A percentile compares a stretch with the other conserved stretches of the same genome.
Evolutionary conservation across 257 asterid species (phyloP).

Genomic region (Solanum commersonii): DNA sequence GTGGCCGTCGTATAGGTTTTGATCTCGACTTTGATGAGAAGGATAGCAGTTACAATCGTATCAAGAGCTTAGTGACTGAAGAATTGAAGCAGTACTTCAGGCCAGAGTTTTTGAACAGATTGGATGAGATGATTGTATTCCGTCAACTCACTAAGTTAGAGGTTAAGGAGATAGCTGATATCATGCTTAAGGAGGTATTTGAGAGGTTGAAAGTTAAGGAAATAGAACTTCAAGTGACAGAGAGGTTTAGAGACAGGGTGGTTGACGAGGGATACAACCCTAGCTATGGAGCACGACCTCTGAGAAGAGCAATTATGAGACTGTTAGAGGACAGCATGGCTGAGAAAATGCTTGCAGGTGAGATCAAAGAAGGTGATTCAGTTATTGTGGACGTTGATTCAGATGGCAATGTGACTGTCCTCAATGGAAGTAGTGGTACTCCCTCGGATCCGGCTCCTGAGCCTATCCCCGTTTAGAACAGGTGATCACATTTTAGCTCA

Average conservation of each 20-base stretch:
- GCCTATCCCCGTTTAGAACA: conserved; percentile 22
- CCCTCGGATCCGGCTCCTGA: conserved; percentile 21
- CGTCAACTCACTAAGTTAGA: conserved; percentile 34
- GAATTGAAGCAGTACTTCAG: conserved; percentile 37
- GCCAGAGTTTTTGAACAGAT: conserved; percentile 53
- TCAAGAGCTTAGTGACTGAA: conserved; percentile 28
- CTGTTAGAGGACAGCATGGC: conserved; percentile 56
- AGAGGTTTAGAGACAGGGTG: conserved; percentile 34
- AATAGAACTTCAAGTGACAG: conserved; percentile 29
- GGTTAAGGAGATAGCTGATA: conserved; percentile 41
- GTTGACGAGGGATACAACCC: conserved; percentile 41
- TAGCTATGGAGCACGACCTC: conserved; percentile 54
- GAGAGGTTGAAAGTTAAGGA: conserved; percentile 27
- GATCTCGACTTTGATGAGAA: conserved; percentile 37
- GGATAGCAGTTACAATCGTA: conserved; percentile 30
- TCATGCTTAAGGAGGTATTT: conserved; percentile 38
- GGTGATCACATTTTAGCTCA: not conserved
- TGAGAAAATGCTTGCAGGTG: conserved; percentile 39
- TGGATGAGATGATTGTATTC: conserved; percentile 54
- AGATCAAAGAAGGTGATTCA: conserved; percentile 26
- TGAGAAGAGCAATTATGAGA: conserved; percentile 48
- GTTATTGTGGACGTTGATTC: conserved; percentile 44
- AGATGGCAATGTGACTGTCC: conserved; percentile 35
- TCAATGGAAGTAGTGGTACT: conserved; percentile 27
- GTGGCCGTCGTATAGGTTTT: conserved; percentile 35